Evolutionary conservation across 345 rosid species (phyloP).

Genomic region (Anastatica hierochuntica): DNA sequence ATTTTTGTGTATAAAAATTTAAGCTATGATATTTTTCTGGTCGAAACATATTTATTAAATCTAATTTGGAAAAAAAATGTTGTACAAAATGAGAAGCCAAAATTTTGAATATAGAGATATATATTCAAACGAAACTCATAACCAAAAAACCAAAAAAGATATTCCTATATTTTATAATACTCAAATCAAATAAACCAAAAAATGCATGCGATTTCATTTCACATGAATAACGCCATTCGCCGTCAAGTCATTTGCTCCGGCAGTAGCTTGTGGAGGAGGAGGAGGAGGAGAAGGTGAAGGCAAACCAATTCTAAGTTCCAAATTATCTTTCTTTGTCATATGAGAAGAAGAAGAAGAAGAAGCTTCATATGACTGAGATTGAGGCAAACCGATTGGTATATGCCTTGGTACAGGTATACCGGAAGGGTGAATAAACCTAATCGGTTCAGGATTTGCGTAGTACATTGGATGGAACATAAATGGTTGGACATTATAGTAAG

Average conservation of each 20-base stretch:
- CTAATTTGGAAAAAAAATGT: too few species aligned
- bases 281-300: neutral
- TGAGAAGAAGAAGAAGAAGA: too few species aligned
- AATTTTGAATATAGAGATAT: too few species aligned
- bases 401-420: slow-evolving; percentile 26
- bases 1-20: too few species aligned
- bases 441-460: slow-evolving; percentile 8
- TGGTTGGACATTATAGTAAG: slow-evolving; percentile 8
- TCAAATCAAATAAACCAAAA: too few species aligned
- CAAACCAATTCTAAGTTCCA: slow-evolving; percentile 14
- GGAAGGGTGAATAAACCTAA: slow-evolving; percentile 25
- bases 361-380: slow-evolving; percentile 3
- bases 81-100: too few species aligned
- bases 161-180: too few species aligned
- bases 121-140: too few species aligned
- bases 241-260: slow-evolving; percentile 11
- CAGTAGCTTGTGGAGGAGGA: slow-evolving; percentile 19
- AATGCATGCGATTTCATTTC: slow-evolving; percentile 7
- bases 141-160: too few species aligned
- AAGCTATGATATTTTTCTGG: too few species aligned
- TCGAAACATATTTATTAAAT: too few species aligned
- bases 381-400: slow-evolving; percentile 17
- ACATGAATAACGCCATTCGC: slow-evolving; percentile 22
- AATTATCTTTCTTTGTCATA: slow-evolving; percentile 4
- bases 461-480: slow-evolving; percentile 17